Conservation (phyloP, 768 basidiomycete species). For the Pleurotus cornucopiae region DNA sequence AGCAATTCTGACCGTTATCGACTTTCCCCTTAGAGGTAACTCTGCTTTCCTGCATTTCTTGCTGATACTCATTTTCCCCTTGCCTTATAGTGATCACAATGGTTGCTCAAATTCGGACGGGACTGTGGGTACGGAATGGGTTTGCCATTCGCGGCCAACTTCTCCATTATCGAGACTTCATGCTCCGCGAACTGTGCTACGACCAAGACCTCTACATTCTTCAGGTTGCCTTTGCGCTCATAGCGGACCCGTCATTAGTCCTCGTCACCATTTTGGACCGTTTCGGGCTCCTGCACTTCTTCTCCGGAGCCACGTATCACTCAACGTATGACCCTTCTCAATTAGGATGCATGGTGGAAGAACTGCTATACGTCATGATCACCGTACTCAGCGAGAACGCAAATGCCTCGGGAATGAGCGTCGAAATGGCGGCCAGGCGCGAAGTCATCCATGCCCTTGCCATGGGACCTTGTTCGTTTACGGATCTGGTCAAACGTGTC, state of each 20-base stretch:
- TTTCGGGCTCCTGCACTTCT: constrained; percentile 78
- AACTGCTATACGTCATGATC: constrained; percentile 84
- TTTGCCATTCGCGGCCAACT: constrained; percentile 93
- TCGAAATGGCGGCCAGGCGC: constrained; percentile 62
- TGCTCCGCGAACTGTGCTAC: constrained; percentile 92
- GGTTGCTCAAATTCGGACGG: constrained; percentile 92
- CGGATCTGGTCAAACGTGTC: constrained; percentile 86
- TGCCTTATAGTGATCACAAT: constrained; percentile 65
- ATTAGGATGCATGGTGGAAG: constrained; percentile 84
- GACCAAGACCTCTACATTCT: constrained; percentile 92
- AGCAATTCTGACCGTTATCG: constrained; percentile 71
- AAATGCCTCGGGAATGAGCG: constrained; percentile 64
- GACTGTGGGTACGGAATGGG: constrained; percentile 97
- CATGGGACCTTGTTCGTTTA: constrained; percentile 82
- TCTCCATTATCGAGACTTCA: constrained; percentile 93
- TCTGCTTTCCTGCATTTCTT: constrained; percentile 18
- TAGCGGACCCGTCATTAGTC: constrained; percentile 74
- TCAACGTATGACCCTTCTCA: constrained; percentile 66
- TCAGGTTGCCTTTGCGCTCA: constrained; percentile 69
- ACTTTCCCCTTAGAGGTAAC: constrained; percentile 84
- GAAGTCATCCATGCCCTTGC: constrained; percentile 92
- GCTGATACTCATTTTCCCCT: neutral
- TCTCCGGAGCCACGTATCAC: constrained; percentile 62
- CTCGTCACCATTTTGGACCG: constrained; percentile 87
- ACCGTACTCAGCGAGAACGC: constrained; percentile 81